Conservation (phyloP, 1,139 yeast species). For the Taphrina flavorubra region DNA sequence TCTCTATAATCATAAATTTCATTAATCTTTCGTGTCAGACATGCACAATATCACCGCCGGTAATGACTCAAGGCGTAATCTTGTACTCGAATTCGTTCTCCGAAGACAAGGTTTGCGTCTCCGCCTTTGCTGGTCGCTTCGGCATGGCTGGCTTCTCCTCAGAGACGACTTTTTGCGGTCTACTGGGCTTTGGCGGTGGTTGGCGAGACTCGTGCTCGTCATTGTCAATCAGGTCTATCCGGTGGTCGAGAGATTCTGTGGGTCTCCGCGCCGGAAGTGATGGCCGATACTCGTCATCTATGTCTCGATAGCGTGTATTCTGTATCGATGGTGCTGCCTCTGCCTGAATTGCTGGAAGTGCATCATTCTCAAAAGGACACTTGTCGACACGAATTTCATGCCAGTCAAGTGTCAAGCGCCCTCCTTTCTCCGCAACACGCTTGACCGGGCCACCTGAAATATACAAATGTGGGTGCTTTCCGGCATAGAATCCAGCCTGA, state of each 20-base stretch:
- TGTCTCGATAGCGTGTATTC: background rate
- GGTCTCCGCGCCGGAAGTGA: conserved; percentile 1
- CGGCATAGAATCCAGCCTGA: conserved; percentile 24
- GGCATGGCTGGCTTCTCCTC: conserved; percentile 15
- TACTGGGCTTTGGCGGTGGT: background rate
- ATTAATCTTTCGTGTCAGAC: too few species aligned
- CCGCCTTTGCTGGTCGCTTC: background rate
- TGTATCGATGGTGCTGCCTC: background rate
- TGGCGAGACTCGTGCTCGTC: background rate
- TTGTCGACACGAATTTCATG: conserved; percentile 28
- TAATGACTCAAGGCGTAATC: conserved; percentile 1
- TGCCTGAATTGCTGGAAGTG: conserved; percentile 4
- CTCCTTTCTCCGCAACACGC: background rate
- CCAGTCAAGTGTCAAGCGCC: conserved; percentile 7
- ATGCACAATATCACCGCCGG: too few species aligned
- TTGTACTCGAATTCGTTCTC: conserved; percentile 6
- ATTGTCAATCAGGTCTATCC: conserved; percentile 9
- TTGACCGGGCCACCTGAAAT: conserved; percentile 16
- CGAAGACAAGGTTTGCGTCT: background rate
- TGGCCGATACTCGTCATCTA: background rate
- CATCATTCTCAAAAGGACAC: conserved; percentile 12
- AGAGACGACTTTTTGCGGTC: conserved; percentile 1
- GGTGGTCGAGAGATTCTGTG: background rate
- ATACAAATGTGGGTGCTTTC: conserved; percentile 15
- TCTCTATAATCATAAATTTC: background rate